Conservation (phyloP, 495 filamentous ascomycete species). For the Penicillium crystallinum region DNA sequence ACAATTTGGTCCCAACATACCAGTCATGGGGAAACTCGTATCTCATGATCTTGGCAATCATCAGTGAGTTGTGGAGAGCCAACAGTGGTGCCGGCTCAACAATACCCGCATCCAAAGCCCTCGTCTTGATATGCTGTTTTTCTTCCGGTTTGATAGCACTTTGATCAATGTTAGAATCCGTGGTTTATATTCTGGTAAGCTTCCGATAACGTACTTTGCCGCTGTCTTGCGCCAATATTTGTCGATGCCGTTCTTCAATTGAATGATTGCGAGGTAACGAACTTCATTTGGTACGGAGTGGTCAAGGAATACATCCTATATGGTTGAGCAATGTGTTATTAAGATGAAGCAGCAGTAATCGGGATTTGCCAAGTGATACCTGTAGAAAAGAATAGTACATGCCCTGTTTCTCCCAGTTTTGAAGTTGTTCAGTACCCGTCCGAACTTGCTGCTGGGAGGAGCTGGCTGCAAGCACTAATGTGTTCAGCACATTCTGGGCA, state of each 20-base stretch:
- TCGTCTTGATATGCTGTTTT: conserved; percentile 66
- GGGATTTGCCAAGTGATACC: conserved; percentile 29
- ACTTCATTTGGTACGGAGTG: conserved; percentile 65
- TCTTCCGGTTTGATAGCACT: conserved; percentile 69
- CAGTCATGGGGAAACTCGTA: conserved; percentile 87
- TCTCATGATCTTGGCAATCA: conserved; percentile 79
- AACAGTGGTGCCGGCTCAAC: conserved; percentile 68
- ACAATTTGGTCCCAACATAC: conserved; percentile 25
- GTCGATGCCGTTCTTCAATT: conserved; percentile 93
- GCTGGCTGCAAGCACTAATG: conserved; percentile 68
- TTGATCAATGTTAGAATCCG: conserved; percentile 17
- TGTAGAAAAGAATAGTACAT: conserved; percentile 79
- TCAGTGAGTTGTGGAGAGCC: conserved; percentile 79
- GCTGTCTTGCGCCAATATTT: conserved; percentile 83
- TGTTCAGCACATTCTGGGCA: conserved; percentile 63
- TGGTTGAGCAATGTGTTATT: not conserved
- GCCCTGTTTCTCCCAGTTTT: conserved; percentile 72
- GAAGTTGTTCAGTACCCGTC: conserved; percentile 74
- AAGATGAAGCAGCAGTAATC: not conserved
- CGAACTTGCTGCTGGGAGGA: conserved; percentile 68
- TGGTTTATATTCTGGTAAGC: not conserved
- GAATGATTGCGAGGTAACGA: conserved; percentile 85
- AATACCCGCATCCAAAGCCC: conserved; percentile 65
- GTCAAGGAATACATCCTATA: conserved; percentile 72
- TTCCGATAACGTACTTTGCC: conserved; percentile 43